Evolutionary conservation across 305 asterid species (phyloP), one percentile per base, ranked within the genome.

Genomic region (Solanum hybrid): DNA sequence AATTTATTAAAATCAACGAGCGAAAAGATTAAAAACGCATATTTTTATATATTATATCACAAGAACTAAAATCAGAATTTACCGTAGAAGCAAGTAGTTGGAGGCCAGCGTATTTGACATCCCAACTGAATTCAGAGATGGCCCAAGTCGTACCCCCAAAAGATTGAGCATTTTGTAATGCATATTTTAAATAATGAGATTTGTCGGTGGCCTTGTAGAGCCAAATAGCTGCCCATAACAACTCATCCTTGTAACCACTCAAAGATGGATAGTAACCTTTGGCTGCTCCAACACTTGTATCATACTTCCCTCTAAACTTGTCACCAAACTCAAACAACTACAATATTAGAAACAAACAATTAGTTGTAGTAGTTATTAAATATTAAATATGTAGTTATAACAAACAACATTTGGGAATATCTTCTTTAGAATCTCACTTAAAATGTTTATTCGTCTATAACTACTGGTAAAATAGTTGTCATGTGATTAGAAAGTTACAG

Each of bases 201-300:
- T 92, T 94, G 96, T 95, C 96, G 95, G 98, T 96, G 94, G 98
- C 97, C 20, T 91, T 96, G 88, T 97, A 92, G 4, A 96, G 93
- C 99, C 99, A 97, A 89, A 95, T 12, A 31, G 98, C 97, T 88
- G 95, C 98, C 99, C 99, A 97, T 88, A 95, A 89, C 94, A 97
- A 91, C 95, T 97, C 99, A 89, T 97, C 99, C 88, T 51, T 92
- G 91, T 97, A 96, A 51, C 99, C 99, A 90, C 98, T 97, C 94
- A 93, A 94, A 88, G 98, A 96, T 91, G 98, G 90, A 92, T 96
- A 97, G 88, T 95, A 97, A 7, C 95, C 96, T 91, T 95, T 95
- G 22, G 94, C 98, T 72, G 90, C 98, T 89, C 91, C 95, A 5
- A 97, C 94, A 14, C 96, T 95, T 12, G 31, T 32, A 88, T 97